Evolutionary conservation across 805 yeast species (phyloP).

Genomic region (Cephaloascus fragrans): DNA sequence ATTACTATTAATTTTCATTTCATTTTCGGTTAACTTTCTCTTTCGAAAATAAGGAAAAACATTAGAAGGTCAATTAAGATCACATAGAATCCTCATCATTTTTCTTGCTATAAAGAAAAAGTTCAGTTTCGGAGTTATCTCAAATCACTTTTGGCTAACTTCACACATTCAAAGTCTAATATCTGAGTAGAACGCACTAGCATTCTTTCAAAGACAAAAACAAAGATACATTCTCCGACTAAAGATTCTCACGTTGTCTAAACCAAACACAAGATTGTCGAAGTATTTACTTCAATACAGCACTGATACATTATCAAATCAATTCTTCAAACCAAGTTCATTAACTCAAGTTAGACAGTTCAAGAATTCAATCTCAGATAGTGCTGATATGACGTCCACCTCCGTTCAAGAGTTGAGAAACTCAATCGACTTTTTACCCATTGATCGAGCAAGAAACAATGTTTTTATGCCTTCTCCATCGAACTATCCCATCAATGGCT

Average conservation of each 20-base stretch:
- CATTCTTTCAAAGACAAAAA: too few species aligned
- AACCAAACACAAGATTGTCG: not conserved
- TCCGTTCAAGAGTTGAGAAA: not conserved
- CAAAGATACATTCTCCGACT: not conserved
- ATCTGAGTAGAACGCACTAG: too few species aligned
- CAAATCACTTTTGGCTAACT: too few species aligned
- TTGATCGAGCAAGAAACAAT: constrained; percentile 7
- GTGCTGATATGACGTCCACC: not conserved
- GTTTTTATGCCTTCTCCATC: too few species aligned
- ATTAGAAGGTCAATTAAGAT: not conserved
- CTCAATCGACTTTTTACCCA: not conserved
- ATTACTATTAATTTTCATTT: not conserved
- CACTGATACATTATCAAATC: not conserved
- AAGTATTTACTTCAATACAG: not conserved
- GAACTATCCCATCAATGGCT: constrained; percentile 4
- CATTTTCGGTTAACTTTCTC: not conserved
- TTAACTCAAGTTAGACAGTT: not conserved
- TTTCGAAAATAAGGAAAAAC: not conserved
- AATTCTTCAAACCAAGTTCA: not conserved
- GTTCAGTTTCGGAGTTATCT: too few species aligned
- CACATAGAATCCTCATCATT: too few species aligned
- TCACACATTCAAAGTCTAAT: too few species aligned
- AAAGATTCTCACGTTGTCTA: not conserved
- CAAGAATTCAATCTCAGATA: too few species aligned
- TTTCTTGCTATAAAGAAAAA: too few species aligned